Evolutionary conservation across 768 basidiomycete genomes (phyloP).

Genomic region (Boletus pseudo-olivaceus): DNA sequence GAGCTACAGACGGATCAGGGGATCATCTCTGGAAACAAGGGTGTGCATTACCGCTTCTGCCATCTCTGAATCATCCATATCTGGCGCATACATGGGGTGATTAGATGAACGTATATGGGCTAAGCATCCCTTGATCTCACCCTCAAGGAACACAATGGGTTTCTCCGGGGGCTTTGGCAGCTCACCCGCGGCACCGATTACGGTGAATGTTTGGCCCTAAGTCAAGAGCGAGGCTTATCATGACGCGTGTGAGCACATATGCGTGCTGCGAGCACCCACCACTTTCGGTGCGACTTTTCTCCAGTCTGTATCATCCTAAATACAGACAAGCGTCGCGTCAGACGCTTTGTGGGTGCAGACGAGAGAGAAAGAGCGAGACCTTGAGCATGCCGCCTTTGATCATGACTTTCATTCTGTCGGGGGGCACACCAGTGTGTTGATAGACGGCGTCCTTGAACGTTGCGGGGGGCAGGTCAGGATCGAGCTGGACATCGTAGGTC

Average conservation of each 20-base stretch:
- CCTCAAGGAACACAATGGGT: slow-evolving; percentile 81
- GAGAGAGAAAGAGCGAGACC: slow-evolving; percentile 38
- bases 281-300: slow-evolving; percentile 79
- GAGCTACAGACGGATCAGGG: slow-evolving; percentile 43
- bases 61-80: slow-evolving; percentile 81
- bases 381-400: slow-evolving; percentile 89
- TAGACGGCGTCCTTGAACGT: slow-evolving; percentile 85
- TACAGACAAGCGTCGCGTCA: not conserved
- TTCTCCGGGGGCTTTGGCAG: slow-evolving; percentile 84
- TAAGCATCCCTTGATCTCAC: slow-evolving; percentile 34
- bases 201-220: slow-evolving; percentile 87
- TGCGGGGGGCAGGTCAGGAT: slow-evolving; percentile 63
- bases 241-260: slow-evolving; percentile 2
- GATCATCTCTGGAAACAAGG: not conserved
- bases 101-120: slow-evolving; percentile 8
- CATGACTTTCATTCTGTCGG: slow-evolving; percentile 97
- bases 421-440: slow-evolving; percentile 78
- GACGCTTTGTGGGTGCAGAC: not conserved
- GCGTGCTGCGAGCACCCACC: slow-evolving; percentile 40
- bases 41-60: slow-evolving; percentile 65
- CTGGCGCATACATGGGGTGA: slow-evolving; percentile 36
- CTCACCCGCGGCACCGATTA: slow-evolving; percentile 91
- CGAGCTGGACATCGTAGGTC: slow-evolving; percentile 63
- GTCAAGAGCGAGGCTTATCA: not conserved
- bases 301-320: slow-evolving; percentile 84